Base-by-base conservation (phyloP, 2,329 filamentous ascomycete genomes). In the Cladosporium velox region DNA sequence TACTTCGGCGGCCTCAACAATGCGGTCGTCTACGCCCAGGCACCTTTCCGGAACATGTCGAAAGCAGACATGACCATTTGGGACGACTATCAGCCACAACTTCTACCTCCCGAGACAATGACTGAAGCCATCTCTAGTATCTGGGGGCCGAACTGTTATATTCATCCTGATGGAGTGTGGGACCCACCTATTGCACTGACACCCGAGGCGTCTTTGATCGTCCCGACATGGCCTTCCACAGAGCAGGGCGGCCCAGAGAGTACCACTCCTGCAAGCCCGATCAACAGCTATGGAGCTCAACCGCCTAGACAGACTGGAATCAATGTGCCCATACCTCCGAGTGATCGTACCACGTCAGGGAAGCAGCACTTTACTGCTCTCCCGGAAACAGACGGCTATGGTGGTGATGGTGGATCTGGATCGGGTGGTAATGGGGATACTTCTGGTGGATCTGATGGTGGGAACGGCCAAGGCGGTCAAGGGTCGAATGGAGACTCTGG, bases 11-110 rank as follows among this genome's bases (percentile, higher is more conserved):
- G 21, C 34, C 64, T 57, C 49, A 47, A 59, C 65, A 62, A 66
- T 12, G 59, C 61, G 30, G 67, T 66, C 21, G 60, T 54, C 3
- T 47, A 54, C 10, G 58, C 58, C 24, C 59, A 57, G 35, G 49
- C 60, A 3, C 59, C 55, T 1, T 65, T 65, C 34, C 28, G 64
- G n/a, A 65, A 59, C 10, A 35, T 59, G 21, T 57, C 60, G 2
- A 54, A 66, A 8, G 67, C 63, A 14, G 44, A 60, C 12, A 57
- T 67, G 61, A 70, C 70, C 6, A 71, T 72, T 41, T 52, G 66
- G n/a, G 69, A 70, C 52, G 59, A 70, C 55, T 72, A 72, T 57
- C 67, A 70, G 18, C 71, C 71, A 21, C 69, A 71, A 38, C 64
- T 72, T 3, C 51, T 69, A 12, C 66, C 64, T 8, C 65, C 64